A percentile compares a stretch with the other conserved stretches of the same genome.
These are phyloP conservation scores for Escallonia herrerae DNA, from an alignment of 129 eudicot species.

Conservation along the genomic window DNA sequence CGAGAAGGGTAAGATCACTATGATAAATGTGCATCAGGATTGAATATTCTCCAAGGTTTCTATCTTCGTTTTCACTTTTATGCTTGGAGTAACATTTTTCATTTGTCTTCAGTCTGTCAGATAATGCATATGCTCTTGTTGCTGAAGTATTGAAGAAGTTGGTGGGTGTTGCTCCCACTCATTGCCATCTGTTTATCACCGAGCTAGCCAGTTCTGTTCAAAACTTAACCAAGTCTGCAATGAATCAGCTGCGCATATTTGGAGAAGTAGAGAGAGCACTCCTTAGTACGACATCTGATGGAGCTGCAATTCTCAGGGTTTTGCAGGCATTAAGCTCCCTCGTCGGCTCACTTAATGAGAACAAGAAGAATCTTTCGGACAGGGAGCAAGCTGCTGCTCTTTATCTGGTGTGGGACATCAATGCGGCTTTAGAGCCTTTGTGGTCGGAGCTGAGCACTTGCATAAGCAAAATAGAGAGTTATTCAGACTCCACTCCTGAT, in stretches of 20 bases:
- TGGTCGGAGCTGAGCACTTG: slow-evolving; percentile 93
- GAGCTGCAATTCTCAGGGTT: slow-evolving; percentile 83
- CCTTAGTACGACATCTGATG: slow-evolving; percentile 60
- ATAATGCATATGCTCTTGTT: slow-evolving; percentile 80
- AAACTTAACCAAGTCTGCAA: slow-evolving; percentile 60
- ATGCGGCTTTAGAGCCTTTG: slow-evolving; percentile 73
- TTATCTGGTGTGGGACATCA: slow-evolving; percentile 66
- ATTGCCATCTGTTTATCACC: slow-evolving; percentile 68
- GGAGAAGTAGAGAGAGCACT: slow-evolving; percentile 77
- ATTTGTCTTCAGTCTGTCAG: slow-evolving; percentile 57
- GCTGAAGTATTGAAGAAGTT: slow-evolving; percentile 83
- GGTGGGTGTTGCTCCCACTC: slow-evolving; percentile 70
- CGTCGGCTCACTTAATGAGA: slow-evolving; percentile 42
- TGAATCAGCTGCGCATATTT: slow-evolving; percentile 59
- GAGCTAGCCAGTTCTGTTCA: slow-evolving; percentile 76
- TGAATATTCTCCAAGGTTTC: background rate
- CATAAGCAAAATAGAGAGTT: slow-evolving; percentile 78
- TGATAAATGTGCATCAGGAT: no score
- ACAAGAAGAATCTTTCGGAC: slow-evolving; percentile 44
- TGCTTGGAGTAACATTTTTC: slow-evolving; percentile 8
- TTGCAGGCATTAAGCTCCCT: slow-evolving; percentile 86
- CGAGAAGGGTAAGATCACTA: slow-evolving; percentile 59
- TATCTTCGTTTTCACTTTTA: background rate
- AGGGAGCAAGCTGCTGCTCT: slow-evolving; percentile 47
- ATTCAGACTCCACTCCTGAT: slow-evolving; percentile 58